phyloP scores from a whole-genome alignment of 495 filamentous ascomycete species.

The Trichoderma orchidacearum region DNA sequence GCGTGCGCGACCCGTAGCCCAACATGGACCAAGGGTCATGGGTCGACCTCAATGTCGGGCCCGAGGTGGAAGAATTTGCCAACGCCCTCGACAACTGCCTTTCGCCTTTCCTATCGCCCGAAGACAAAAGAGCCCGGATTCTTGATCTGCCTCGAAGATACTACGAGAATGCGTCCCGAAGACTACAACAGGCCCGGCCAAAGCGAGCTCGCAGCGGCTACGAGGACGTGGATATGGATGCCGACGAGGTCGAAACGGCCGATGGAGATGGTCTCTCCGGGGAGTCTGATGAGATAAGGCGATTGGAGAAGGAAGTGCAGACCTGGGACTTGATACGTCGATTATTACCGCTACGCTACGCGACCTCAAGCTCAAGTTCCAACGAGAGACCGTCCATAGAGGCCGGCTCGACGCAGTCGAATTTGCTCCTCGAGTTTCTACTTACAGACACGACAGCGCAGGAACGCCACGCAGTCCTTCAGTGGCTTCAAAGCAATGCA shows the following conservation, averaged over 20 bases:
- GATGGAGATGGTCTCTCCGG: background rate
- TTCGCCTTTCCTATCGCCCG: slow-evolving; percentile 10
- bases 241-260: background rate
- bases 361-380: slow-evolving; percentile 15
- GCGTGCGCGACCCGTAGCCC: slow-evolving; percentile 13
- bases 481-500: slow-evolving; percentile 71
- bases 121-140: slow-evolving; percentile 27
- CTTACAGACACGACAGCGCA: slow-evolving; percentile 34
- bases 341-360: slow-evolving; percentile 38
- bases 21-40: background rate
- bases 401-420: slow-evolving; percentile 20
- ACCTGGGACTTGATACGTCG: slow-evolving; percentile 76
- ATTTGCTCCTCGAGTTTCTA: slow-evolving; percentile 26
- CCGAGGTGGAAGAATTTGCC: slow-evolving; percentile 32
- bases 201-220: slow-evolving; percentile 20
- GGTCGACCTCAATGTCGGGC: slow-evolving; percentile 13
- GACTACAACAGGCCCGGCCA: slow-evolving; percentile 21
- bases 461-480: slow-evolving; percentile 61
- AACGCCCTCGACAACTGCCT: slow-evolving; percentile 28
- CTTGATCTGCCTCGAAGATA: slow-evolving; percentile 30
- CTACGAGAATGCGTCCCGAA: slow-evolving; percentile 23
- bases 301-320: slow-evolving; percentile 53
- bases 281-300: slow-evolving; percentile 4
- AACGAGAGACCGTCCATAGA: slow-evolving; percentile 10
- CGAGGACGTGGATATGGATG: slow-evolving; percentile 3